phyloP scores from a whole-genome alignment of 805 yeast genomes.

The Lachancea meyersii region DNA sequence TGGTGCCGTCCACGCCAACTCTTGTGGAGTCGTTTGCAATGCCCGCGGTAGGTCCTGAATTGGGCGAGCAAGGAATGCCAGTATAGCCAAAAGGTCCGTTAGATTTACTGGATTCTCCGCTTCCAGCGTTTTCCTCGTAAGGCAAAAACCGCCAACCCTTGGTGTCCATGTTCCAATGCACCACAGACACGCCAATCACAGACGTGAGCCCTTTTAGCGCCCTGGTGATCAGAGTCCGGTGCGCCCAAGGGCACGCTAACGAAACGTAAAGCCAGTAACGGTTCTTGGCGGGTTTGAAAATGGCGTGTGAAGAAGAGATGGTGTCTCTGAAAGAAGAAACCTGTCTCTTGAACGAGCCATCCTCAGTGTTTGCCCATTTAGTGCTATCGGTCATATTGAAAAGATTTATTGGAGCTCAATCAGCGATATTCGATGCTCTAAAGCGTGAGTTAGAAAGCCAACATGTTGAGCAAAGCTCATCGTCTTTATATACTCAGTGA shows the following conservation, averaged over 20 bases:
- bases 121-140: conserved; percentile 31
- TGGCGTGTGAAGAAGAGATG: conserved; percentile 54
- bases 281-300: conserved; percentile 65
- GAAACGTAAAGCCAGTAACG: conserved; percentile 87
- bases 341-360: conserved; percentile 53
- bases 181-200: conserved; percentile 64
- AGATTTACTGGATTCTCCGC: too few relatives aligned
- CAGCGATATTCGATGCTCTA: too few relatives aligned
- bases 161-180: conserved; percentile 84
- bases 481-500: too few relatives aligned
- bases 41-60: conserved; percentile 3
- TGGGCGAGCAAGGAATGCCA: conserved; percentile 3
- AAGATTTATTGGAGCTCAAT: background rate
- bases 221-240: conserved; percentile 70
- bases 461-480: too few relatives aligned
- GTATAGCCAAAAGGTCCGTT: background rate
- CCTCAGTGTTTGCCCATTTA: conserved; percentile 17
- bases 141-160: conserved; percentile 83
- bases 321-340: conserved; percentile 56
- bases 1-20: conserved; percentile 36
- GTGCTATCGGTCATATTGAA: conserved; percentile 2
- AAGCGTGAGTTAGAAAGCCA: too few relatives aligned
- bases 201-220: conserved; percentile 63
- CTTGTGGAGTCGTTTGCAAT: conserved; percentile 16
- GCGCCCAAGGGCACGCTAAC: conserved; percentile 94